phyloP scores from a whole-genome alignment of 768 basidiomycete species.

The Boletus tomentosulus region DNA sequence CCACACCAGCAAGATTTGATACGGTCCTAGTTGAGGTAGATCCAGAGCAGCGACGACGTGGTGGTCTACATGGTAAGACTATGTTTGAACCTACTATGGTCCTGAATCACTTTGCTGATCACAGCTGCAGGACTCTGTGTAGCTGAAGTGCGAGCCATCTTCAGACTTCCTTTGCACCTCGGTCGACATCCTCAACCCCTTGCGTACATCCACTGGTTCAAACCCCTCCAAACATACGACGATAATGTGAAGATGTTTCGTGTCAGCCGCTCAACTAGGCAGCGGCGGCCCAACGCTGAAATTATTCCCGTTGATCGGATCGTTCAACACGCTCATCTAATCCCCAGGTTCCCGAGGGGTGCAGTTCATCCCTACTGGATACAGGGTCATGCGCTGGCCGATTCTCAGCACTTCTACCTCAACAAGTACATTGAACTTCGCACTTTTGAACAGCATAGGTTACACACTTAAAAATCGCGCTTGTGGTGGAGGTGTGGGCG shows the following conservation, averaged over 20 bases:
- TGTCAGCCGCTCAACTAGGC: neutral
- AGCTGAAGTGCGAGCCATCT: slow-evolving; percentile 27
- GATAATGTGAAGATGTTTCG: neutral
- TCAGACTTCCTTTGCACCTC: slow-evolving; percentile 17
- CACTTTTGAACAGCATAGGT: neutral
- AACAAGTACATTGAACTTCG: neutral
- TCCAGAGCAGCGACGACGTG: neutral
- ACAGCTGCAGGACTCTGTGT: slow-evolving; percentile 17
- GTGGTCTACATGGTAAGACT: neutral
- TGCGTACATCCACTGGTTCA: slow-evolving; percentile 11
- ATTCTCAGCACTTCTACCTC: neutral
- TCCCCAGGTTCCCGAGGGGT: neutral
- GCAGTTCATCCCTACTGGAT: neutral
- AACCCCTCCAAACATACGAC: neutral
- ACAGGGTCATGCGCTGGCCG: neutral
- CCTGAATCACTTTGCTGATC: neutral
- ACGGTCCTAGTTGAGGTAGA: neutral
- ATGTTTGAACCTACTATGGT: neutral
- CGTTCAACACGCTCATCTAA: neutral
- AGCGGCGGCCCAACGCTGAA: neutral
- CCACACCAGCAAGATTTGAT: neutral
- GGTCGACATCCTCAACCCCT: slow-evolving; percentile 12
- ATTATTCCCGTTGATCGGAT: neutral
- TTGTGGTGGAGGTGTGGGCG: no score
- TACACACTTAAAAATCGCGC: neutral